Evolutionary conservation across 2,329 filamentous ascomycete genomes (phyloP), one percentile per base, ranked within the genome.

Genomic region (Pseudogymnoascus sp.): DNA sequence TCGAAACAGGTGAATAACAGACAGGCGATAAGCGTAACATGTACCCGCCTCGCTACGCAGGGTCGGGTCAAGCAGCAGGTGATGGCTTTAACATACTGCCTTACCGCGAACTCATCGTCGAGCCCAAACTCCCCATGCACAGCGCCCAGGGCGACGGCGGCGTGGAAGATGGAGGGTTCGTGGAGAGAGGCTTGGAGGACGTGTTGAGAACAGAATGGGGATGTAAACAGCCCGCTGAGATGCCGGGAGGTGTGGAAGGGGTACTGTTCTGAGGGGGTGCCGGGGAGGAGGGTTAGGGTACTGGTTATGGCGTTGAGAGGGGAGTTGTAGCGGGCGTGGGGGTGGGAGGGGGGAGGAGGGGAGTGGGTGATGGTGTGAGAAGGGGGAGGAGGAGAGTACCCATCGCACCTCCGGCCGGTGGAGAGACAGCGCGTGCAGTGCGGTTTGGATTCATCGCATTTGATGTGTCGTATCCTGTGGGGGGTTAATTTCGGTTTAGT

Each of bases 161-260:
- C 84, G 70, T 88, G 84, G 11, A 82, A 82, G 65, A 89, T 84
- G 25, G 86, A 78, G 6, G 79, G 74, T 67, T 86, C 81, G 4
- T 77, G 76, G 65, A 87, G 83, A 62, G 84, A 86, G 70, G 86
- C 84, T 67, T 84, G 82, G 10, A 88, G 72, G 4, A 89, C 84
- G 14, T 81, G 78, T 50, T 78, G 78, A 1, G 79, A 84, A 85
- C 86, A 89, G 70, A 89, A 89, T 1, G 79, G 76, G 18, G 80
- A 80, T 68, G 87, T 83, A 65, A 88, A 88, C 69, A 84, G 88
- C 11, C 86, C n/a, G n/a, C n/a, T n/a, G n/a, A n/a, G n/a, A n/a
- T n/a, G n/a, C n/a, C n/a, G n/a, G n/a, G n/a, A n/a, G 6, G 85
- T 73, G 64, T 84, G 78, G 69, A 87, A 88, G 69, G 87, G 87